Conservation (phyloP, 2,329 filamentous ascomycete species). For the Torrubiellomyces zombiae region DNA sequence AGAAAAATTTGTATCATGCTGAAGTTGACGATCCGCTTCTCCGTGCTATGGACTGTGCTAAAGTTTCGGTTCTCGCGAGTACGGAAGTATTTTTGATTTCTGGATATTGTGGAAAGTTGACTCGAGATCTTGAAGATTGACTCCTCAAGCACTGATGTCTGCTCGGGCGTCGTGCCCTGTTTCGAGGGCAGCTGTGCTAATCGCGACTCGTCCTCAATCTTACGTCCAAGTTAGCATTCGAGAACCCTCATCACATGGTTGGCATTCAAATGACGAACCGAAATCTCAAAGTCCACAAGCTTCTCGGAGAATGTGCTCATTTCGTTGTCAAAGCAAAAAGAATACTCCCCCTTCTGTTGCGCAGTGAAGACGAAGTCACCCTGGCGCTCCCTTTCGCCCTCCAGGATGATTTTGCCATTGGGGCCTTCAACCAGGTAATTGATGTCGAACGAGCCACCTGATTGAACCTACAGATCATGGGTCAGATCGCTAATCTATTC, state of each 20-base stretch:
- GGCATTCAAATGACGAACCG: too few relatives aligned
- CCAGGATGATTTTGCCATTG: conserved; percentile 61
- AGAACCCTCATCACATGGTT: too few relatives aligned
- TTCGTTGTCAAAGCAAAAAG: conserved; percentile 96
- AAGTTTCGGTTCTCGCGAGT: conserved; percentile 98
- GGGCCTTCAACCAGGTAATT: conserved; percentile 82
- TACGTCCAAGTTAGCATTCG: conserved; percentile 1
- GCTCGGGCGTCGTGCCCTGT: conserved; percentile 74
- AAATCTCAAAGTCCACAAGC: conserved; percentile 93
- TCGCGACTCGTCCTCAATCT: conserved; percentile 84
- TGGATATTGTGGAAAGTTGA: conserved; percentile 81
- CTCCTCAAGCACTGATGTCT: conserved; percentile 78
- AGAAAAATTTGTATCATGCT: conserved; percentile 82
- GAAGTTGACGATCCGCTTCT: conserved; percentile 93
- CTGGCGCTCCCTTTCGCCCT: conserved; percentile 81
- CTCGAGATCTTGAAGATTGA: conserved; percentile 89
- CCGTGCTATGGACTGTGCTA: conserved; percentile 90
- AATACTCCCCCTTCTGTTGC: conserved; percentile 73
- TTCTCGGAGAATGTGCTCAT: conserved; percentile 98
- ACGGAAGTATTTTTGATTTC: conserved; percentile 99
- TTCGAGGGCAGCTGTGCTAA: conserved; percentile 65
- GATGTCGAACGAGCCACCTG: conserved; percentile 92
- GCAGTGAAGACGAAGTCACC: conserved; percentile 97
- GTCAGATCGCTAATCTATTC: neutral
- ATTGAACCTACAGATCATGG: conserved; percentile 60